Conservation (phyloP, 2,329 filamentous ascomycete genomes). For the Orbilia ellipsospora region DNA sequence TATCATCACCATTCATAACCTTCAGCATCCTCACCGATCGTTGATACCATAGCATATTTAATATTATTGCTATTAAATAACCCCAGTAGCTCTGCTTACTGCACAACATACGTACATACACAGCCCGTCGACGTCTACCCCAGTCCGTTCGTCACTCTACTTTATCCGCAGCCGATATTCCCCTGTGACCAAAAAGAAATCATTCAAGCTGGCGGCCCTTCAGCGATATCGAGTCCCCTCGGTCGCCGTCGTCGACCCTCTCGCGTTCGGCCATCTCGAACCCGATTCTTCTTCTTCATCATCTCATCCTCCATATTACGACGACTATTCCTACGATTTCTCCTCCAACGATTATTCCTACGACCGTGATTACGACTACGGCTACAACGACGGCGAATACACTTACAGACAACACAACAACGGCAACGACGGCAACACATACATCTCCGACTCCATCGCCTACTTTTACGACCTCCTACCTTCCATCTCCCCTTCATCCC, state of each 20-base stretch:
- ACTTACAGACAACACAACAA: no score
- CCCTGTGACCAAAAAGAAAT: slow-evolving; percentile 10
- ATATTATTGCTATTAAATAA: neutral
- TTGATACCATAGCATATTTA: neutral
- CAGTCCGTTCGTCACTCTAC: no score
- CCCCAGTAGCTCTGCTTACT: no score
- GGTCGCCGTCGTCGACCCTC: slow-evolving; percentile 23
- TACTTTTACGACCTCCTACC: slow-evolving; percentile 48
- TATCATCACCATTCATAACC: neutral
- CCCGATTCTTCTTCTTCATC: slow-evolving; percentile 22
- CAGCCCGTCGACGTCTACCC: neutral
- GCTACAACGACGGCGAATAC: no score
- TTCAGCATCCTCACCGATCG: neutral
- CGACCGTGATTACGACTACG: no score
- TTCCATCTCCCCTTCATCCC: slow-evolving; percentile 26
- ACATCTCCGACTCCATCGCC: slow-evolving; percentile 40
- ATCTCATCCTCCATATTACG: no score
- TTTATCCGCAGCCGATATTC: neutral
- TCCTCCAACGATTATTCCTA: no score
- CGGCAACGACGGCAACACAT: neutral
- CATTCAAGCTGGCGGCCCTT: slow-evolving; percentile 43
- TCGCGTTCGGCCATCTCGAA: slow-evolving; percentile 48
- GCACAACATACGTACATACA: slow-evolving; percentile 3
- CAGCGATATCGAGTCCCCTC: slow-evolving; percentile 10
- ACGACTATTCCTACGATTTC: no score